Base-by-base conservation (phyloP, 2,329 filamentous ascomycete species). In the Curvularia verruculosa region DNA sequence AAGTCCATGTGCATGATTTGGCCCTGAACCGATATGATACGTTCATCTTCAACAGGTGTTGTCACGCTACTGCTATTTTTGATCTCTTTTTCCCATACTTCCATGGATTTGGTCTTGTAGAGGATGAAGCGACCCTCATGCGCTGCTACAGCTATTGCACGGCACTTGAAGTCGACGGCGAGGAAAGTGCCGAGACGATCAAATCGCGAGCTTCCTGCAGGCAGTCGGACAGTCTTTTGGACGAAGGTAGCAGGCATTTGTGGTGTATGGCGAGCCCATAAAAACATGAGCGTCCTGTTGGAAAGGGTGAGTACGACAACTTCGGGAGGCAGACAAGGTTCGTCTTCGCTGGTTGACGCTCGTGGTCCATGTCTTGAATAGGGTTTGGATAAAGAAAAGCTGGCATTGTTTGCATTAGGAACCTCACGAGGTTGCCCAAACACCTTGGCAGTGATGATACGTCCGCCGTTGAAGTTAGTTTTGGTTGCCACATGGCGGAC, bases 1-100 rank as follows among this genome's bases (percentile, higher is more conserved):
- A 98, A 99, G 21, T 92, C 89, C 82, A 97, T 88, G 65, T 91
- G 90, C 66, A 94, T 82, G 53, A 98, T 91, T n/a, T 91, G 92
- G 7, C 87, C 70, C 46, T 73, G 84, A 7, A 92, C 80, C 9
- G 68, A 54, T 26, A 77, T 57, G 2, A 69, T 66, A 37, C 77
- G 68, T 75, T 85, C 83, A 59, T 81, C 77, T 49, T 81, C 81
- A 54, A 96, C 83, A 1, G 89, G 89, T 9, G 66, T 81, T 75
- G 56, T 90, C 74, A 28, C 19, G 15, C 60, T 77, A 69, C n/a
- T 78, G 75, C 29, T 58, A 7, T 47, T 13, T 18, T 37, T 60
- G 72, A 69, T 70, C 78, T 86, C 66, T 66, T 73, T 64, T 75
- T 83, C 70, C 85, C 84, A 64, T 65, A 78, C 49, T 66, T 76